Base-by-base conservation (phyloP, 768 basidiomycete genomes). In the Russula ochroleuca region DNA sequence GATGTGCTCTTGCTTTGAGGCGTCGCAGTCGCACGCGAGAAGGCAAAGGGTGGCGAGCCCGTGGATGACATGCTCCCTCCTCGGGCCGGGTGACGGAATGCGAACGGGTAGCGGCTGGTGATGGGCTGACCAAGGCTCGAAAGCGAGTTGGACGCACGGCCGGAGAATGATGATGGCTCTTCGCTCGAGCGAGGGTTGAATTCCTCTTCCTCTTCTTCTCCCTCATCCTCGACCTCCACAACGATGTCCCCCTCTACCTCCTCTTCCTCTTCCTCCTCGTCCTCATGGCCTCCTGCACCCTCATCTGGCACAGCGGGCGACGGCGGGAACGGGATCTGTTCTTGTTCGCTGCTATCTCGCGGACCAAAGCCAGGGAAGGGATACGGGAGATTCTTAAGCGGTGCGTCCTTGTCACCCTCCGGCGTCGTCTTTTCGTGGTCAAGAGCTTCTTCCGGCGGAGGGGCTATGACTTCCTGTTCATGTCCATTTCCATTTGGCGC, bases 111-210 rank as follows among this genome's bases (percentile, higher is more conserved):
- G 0, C 85, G 81, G 25, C 88, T 85, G 38, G 76, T 73, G 57
- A 93, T 79, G 1, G 90, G 91, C 25, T 88, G 86, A 3, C 92
- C 92, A 6, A 94, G 81, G 65, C 87, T 90, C 3, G 91, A 93
- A 85, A 94, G 85, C 9, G 92, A 93, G 21, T 68, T 68, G 31
- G 65, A 63, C 2, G 66, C 67, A 33, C 62, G 67, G 2, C 85
- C 88, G 0, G 90, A 90, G 5, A 83, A 87, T 19, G 85, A 81
- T 0, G 86, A 85, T 35, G 72, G 75, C 47, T 78, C 79, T 50
- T 79, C 80, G 57, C 76, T 77, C 48, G 75, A 76, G 33, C 65
- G 67, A 8, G 62, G 67, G 47, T 73, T 75, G 9, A 53, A 2
- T 0, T 61, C 51, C 5, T 45, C 66, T 25, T 75, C 78, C 25